phyloP scores from a whole-genome alignment of 1,139 yeast genomes.

The Pichia sp. region DNA sequence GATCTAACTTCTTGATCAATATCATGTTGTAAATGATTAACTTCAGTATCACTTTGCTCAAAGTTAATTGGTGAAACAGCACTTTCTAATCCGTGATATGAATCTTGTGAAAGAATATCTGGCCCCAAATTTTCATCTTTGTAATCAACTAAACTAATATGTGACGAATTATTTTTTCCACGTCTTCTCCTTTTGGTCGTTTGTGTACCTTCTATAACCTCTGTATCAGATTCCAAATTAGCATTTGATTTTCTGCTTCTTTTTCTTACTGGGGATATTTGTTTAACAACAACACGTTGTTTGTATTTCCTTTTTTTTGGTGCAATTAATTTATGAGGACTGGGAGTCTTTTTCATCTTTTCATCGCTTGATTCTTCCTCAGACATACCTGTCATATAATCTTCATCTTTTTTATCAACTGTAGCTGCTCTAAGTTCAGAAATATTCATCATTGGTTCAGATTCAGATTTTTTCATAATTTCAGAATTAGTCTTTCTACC shows the following conservation, averaged over 20 bases:
- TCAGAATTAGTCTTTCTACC: neutral
- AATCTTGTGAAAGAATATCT: conserved; percentile 10
- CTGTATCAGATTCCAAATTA: neutral
- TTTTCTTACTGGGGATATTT: neutral
- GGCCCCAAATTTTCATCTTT: neutral
- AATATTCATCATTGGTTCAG: neutral
- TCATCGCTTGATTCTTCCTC: no score
- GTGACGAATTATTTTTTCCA: no score
- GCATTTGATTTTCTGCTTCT: neutral
- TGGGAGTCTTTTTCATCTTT: no score
- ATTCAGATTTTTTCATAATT: neutral
- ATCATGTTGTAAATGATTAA: neutral
- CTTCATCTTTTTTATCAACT: no score
- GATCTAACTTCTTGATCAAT: conserved; percentile 2
- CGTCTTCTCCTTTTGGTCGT: neutral
- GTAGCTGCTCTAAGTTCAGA: neutral
- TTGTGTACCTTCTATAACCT: neutral
- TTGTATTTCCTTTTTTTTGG: neutral
- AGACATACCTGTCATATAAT: no score
- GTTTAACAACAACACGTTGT: no score
- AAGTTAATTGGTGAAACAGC: conserved; percentile 7
- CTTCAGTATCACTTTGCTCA: conserved; percentile 8
- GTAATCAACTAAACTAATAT: neutral
- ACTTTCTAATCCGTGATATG: conserved; percentile 1
- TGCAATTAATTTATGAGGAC: no score